phyloP scores from a whole-genome alignment of 106 monocot species.

The Dioscorea alata region DNA sequence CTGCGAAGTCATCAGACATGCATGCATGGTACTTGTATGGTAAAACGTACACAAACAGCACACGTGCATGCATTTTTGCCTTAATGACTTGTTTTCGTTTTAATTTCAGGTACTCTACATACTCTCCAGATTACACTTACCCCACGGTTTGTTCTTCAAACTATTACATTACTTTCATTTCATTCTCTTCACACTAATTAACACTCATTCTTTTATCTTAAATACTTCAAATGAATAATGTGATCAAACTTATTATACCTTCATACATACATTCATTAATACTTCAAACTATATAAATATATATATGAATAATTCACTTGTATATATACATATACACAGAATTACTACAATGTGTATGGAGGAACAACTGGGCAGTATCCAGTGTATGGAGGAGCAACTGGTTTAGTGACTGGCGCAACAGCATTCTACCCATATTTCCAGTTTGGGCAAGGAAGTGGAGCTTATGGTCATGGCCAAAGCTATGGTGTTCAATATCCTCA shows the following conservation, averaged over 20 bases:
- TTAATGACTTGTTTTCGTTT: slow-evolving; percentile 1
- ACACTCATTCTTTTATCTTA: not conserved
- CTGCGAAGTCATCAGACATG: slow-evolving; percentile 3
- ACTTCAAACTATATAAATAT: too few species aligned
- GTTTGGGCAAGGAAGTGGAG: slow-evolving; percentile 32
- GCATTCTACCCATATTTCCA: slow-evolving; percentile 50
- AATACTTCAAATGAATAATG: not conserved
- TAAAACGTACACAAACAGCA: too few species aligned
- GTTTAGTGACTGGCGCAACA: slow-evolving; percentile 25
- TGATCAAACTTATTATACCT: not conserved
- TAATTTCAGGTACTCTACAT: slow-evolving; percentile 44
- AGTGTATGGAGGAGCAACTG: slow-evolving; percentile 42
- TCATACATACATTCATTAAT: not conserved
- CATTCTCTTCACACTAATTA: not conserved
- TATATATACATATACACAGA: slow-evolving; percentile 9
- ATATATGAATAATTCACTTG: too few species aligned
- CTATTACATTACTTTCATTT: too few species aligned
- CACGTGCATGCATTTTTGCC: too few species aligned
- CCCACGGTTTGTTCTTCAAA: slow-evolving; percentile 24
- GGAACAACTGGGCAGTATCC: slow-evolving; percentile 29
- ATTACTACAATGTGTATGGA: slow-evolving; percentile 48
- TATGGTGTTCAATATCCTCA: slow-evolving; percentile 64
- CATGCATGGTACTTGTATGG: not conserved
- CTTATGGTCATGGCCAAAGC: slow-evolving; percentile 35
- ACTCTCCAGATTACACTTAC: slow-evolving; percentile 46